Evolutionary conservation across 1,284 basidiomycete genomes (phyloP), one percentile per base, ranked within the genome.

Genomic region (Pseudozyma sp.): DNA sequence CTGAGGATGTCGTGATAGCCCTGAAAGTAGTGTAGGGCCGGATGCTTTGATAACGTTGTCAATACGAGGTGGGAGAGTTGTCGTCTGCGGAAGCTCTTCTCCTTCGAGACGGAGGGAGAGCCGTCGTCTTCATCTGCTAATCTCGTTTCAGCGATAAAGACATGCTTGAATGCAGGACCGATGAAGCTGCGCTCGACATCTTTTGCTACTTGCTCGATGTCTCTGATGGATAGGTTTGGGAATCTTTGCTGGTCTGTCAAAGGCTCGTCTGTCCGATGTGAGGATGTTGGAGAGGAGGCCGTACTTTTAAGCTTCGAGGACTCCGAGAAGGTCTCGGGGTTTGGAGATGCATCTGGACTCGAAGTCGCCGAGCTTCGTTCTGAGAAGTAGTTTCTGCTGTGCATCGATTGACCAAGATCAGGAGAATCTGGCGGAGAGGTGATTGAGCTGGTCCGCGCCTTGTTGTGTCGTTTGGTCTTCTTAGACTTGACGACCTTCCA

Each of bases 1-100:
- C 93, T 92, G 36, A 94, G 88, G 50, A 97, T 93, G 82, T 97
- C 95, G 83, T 97, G 95, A 83, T 93, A 96, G 44, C 95, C 95
- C 90, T 94, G 81, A 25, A 62, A 97, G 85, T 97, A 97, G 81
- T 88, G 89, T 42, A 97, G 86, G 42, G 87, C 88, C 7, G 91
- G 91, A 63, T 91, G 89, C 79, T 88, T 89, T 25, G 92, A 89
- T 77, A 97, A 91, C 2, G 95, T 84, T 1, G 89, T 87, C 1
- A 92, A 89, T 14, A 82, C 65, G n/a, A 83, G 56, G 11, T 67
- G 61, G 3, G 59, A 56, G 18, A 84, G 75, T 49, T 82, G 78
- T 16, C 40, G 18, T 9, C 79, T 67, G 9, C 79, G 70, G 2
- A 59, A 43, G 11, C 16, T n/a, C 38, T 42, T 59, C 21, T 54